These are phyloP conservation scores for Alternaria angustiovoidea DNA, from an alignment of 2,329 filamentous ascomycete species.

Conservation along the genomic window DNA sequence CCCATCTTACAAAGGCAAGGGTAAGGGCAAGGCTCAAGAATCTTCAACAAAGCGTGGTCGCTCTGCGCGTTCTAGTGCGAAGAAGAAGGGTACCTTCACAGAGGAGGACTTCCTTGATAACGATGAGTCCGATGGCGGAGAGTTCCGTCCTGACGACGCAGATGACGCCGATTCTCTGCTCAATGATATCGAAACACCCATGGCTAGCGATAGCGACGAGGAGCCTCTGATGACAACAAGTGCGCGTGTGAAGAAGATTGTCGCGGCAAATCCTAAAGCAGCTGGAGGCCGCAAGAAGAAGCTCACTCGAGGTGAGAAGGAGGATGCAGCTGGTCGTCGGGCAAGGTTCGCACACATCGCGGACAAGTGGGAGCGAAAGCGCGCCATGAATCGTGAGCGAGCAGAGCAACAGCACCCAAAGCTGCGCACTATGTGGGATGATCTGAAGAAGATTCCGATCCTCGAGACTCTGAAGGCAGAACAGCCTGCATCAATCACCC, in stretches of 20 bases:
- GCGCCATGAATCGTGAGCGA: slow-evolving; percentile 66
- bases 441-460: slow-evolving; percentile 72
- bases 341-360: slow-evolving; percentile 45
- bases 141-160: slow-evolving; percentile 38
- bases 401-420: slow-evolving; percentile 80
- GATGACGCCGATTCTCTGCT: slow-evolving; percentile 33
- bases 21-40: slow-evolving; percentile 32
- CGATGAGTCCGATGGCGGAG: slow-evolving; percentile 38
- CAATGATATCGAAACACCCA: slow-evolving; percentile 27
- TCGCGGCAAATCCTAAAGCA: slow-evolving; percentile 17
- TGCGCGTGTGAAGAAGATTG: slow-evolving; percentile 27
- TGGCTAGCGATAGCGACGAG: slow-evolving; percentile 39
- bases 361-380: slow-evolving; percentile 53
- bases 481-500: slow-evolving; percentile 80
- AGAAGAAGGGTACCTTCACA: slow-evolving; percentile 21
- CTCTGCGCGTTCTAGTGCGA: slow-evolving; percentile 30
- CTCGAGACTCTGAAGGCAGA: slow-evolving; percentile 70
- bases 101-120: slow-evolving; percentile 30
- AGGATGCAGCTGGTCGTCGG: slow-evolving; percentile 27
- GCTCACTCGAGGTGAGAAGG: slow-evolving; percentile 32
- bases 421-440: slow-evolving; percentile 84
- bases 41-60: slow-evolving; percentile 25
- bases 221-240: slow-evolving; percentile 32
- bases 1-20: slow-evolving; percentile 33
- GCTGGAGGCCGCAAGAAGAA: slow-evolving; percentile 36